Evolutionary conservation across 75 land plant species (phyloP).

Genomic region (Chamaecyparis obtusa): DNA sequence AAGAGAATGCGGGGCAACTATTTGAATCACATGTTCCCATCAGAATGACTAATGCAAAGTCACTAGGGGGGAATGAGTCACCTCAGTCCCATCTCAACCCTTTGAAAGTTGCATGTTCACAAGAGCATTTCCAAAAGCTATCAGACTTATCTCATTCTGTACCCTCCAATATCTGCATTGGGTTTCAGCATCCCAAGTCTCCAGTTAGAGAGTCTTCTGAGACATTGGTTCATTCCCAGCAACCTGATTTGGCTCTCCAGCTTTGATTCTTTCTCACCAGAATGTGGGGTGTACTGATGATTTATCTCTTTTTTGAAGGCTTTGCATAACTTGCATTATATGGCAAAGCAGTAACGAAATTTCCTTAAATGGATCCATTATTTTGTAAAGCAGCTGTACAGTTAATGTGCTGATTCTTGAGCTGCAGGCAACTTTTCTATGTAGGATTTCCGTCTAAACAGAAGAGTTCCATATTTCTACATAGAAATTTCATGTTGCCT

Average conservation of each 20-base stretch:
- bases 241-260: constrained; percentile 69
- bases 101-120: constrained; percentile 26
- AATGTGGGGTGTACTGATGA: background rate
- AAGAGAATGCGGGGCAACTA: constrained; percentile 12
- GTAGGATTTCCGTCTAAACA: background rate
- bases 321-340: background rate
- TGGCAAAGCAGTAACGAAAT: background rate
- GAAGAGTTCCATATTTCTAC: background rate
- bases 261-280: constrained; percentile 27
- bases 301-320: background rate
- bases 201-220: constrained; percentile 48
- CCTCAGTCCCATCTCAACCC: constrained; percentile 37
- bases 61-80: constrained; percentile 24
- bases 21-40: constrained; percentile 19
- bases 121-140: constrained; percentile 25
- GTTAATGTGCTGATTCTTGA: constrained; percentile 4
- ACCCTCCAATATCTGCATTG: constrained; percentile 58
- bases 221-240: constrained; percentile 42
- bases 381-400: constrained; percentile 9
- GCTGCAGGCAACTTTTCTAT: background rate
- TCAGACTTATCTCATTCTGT: constrained; percentile 19
- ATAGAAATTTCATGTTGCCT: background rate
- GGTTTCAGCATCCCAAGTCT: constrained; percentile 47
- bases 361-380: background rate
- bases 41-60: constrained; percentile 21